Conservation (phyloP, 306 rosid species). For the Vigna unguiculata region DNA sequence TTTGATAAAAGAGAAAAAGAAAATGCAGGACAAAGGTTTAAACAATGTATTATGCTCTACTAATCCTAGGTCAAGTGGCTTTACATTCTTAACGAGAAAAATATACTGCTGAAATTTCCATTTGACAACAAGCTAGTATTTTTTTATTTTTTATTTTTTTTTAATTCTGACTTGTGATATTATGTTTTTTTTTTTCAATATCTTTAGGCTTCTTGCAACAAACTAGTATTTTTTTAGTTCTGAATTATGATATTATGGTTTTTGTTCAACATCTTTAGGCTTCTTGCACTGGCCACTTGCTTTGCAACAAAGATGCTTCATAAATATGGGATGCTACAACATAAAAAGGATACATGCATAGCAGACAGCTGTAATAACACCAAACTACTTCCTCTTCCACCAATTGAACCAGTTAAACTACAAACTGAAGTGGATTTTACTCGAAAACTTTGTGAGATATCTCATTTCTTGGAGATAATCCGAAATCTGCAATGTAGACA, state of each 20-base stretch:
- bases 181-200: constrained; percentile 39
- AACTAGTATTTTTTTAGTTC: constrained; percentile 22
- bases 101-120: background rate
- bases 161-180: constrained; percentile 35
- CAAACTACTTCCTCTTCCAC: constrained; percentile 65
- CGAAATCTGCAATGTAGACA: constrained; percentile 83
- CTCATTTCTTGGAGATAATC: constrained; percentile 89
- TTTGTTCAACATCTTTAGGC: constrained; percentile 60
- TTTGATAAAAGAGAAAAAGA: no score
- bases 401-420: constrained; percentile 53
- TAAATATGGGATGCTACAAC: constrained; percentile 73
- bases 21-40: no score
- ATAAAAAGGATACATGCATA: constrained; percentile 50
- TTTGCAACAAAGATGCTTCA: constrained; percentile 91
- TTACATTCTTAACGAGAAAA: background rate
- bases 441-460: constrained; percentile 82
- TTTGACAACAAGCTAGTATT: constrained; percentile 12
- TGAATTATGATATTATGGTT: constrained; percentile 38
- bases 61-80: no score
- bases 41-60: no score
- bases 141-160: no score
- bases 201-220: constrained; percentile 84
- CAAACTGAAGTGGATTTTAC: constrained; percentile 60
- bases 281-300: constrained; percentile 81
- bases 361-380: constrained; percentile 49